Percentiles rank a stretch among this genome's conserved stretches.
Evolutionary conservation across 2,329 filamentous ascomycete species (phyloP).

Genomic region (Hansfordia pulvinata): DNA sequence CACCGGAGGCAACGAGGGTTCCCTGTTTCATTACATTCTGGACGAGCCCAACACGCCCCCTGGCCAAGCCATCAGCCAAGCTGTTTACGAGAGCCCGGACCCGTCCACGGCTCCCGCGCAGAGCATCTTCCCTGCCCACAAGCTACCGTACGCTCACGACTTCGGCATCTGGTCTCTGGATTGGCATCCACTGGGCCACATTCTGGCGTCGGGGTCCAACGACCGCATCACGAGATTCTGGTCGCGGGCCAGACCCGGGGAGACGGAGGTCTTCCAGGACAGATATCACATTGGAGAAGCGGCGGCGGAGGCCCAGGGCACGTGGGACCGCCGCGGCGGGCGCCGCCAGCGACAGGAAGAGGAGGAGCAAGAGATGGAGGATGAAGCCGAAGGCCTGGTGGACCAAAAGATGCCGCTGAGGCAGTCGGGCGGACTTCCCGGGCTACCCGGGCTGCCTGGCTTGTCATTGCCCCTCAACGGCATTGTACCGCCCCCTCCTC

Average conservation of each 20-base stretch:
- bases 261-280: constrained; percentile 74
- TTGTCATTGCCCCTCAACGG: constrained; percentile 25
- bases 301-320: constrained; percentile 88
- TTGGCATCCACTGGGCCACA: constrained; percentile 94
- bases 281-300: constrained; percentile 91
- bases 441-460: constrained; percentile 47
- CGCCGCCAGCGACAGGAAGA: constrained; percentile 75
- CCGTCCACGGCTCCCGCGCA: constrained; percentile 70
- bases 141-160: constrained; percentile 76
- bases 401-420: constrained; percentile 73
- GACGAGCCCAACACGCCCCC: constrained; percentile 82
- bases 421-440: too few species aligned
- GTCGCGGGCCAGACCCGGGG: constrained; percentile 81
- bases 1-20: constrained; percentile 81
- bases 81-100: constrained; percentile 76
- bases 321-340: constrained; percentile 71
- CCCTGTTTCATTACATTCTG: constrained; percentile 86
- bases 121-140: constrained; percentile 85
- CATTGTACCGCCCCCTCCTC: constrained; percentile 20
- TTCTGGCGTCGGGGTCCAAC: constrained; percentile 89
- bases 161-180: constrained; percentile 96
- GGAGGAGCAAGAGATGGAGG: constrained; percentile 85
- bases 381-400: constrained; percentile 82
- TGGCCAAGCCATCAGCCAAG: constrained; percentile 56
- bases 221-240: constrained; percentile 95